Conservation (phyloP, 1,284 basidiomycete species). For the Porogramme epimiltina region DNA sequence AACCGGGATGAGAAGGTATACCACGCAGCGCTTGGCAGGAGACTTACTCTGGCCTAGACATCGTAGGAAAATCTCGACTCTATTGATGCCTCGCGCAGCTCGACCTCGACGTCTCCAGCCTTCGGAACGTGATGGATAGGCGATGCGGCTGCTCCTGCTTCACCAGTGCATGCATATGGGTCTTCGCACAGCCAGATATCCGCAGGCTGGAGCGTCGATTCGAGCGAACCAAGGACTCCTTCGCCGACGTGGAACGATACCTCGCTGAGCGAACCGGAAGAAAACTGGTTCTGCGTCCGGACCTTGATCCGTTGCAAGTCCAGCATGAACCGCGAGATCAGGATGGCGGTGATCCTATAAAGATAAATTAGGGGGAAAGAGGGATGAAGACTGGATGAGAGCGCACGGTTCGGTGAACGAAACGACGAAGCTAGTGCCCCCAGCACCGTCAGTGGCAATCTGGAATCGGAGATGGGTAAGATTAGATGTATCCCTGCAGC, state of each 20-base stretch:
- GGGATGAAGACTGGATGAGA: not conserved
- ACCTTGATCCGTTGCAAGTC: not conserved
- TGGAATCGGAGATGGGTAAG: not conserved
- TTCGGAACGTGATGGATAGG: no score
- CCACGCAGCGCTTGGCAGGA: no score
- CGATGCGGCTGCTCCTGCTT: no score
- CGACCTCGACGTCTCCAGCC: no score
- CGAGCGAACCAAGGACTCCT: not conserved
- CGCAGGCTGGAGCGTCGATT: not conserved
- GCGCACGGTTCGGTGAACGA: conserved; percentile 1
- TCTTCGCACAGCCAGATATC: not conserved
- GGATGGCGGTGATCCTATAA: conserved; percentile 3
- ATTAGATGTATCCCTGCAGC: no score
- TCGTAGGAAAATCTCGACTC: no score
- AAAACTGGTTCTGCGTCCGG: not conserved
- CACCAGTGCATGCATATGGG: no score
- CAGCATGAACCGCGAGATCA: conserved; percentile 4
- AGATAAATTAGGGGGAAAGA: no score
- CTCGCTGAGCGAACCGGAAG: not conserved
- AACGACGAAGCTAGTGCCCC: not conserved
- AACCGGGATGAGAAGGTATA: conserved; percentile 39
- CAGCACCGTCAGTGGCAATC: not conserved
- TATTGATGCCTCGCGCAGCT: no score
- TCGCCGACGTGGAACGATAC: not conserved
- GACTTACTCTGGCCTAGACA: no score